Conservation (phyloP, 495 filamentous ascomycete genomes). For the Cercophora newfieldiana region DNA sequence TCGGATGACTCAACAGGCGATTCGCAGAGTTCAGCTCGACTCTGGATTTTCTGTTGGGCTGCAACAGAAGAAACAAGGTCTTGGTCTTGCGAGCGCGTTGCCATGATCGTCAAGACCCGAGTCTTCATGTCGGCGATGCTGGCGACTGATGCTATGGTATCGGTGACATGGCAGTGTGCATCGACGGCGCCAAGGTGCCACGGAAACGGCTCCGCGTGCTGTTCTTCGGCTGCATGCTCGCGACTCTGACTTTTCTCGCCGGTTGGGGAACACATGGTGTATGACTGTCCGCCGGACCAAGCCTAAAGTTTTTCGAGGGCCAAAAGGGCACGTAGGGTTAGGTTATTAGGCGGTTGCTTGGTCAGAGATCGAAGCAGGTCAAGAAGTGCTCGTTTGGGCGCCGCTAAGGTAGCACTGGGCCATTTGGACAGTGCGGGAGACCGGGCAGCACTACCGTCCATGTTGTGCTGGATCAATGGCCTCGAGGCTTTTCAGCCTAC, state of each 20-base stretch:
- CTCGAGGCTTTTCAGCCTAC: too few species aligned
- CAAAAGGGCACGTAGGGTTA: background rate
- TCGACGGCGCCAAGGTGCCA: slow-evolving; percentile 88
- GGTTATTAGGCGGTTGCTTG: background rate
- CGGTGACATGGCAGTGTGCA: slow-evolving; percentile 97
- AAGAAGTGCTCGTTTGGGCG: background rate
- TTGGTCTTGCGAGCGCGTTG: slow-evolving; percentile 85
- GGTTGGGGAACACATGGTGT: slow-evolving; percentile 23
- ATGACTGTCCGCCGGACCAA: background rate
- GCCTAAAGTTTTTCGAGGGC: background rate
- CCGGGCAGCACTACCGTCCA: too few species aligned
- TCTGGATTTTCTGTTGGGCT: slow-evolving; percentile 38
- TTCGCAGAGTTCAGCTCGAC: slow-evolving; percentile 17
- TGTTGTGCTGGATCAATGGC: too few species aligned
- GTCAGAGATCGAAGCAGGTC: background rate
- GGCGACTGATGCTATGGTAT: slow-evolving; percentile 75
- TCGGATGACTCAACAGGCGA: slow-evolving; percentile 19
- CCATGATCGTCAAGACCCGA: slow-evolving; percentile 79
- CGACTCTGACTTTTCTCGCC: background rate
- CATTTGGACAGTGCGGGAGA: too few species aligned
- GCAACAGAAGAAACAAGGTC: slow-evolving; percentile 74
- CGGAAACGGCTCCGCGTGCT: slow-evolving; percentile 54
- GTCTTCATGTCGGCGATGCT: slow-evolving; percentile 76
- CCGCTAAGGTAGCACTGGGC: background rate
- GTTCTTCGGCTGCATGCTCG: background rate